Conservation (phyloP, 768 basidiomycete species). For the Sporobolomyces roseus region DNA sequence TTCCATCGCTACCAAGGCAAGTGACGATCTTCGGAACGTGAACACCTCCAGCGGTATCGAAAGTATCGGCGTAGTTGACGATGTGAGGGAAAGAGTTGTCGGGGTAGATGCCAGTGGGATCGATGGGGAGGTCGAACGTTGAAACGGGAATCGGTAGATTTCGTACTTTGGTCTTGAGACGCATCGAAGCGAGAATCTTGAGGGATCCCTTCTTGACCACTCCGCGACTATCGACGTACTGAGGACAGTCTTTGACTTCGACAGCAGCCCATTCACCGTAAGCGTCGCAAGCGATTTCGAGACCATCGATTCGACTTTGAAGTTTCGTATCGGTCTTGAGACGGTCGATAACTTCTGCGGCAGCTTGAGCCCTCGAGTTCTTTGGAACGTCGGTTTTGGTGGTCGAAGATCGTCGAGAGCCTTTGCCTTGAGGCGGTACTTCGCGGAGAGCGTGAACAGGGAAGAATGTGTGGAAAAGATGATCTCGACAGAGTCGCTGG, state of each 20-base stretch:
- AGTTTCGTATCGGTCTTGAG: constrained; percentile 6
- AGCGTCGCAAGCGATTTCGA: constrained; percentile 38
- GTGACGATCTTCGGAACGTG: constrained; percentile 74
- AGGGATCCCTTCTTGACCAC: constrained; percentile 9
- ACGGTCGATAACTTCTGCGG: constrained; percentile 34
- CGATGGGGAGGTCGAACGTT: constrained; percentile 67
- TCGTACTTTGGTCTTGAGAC: constrained; percentile 55
- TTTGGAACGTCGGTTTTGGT: constrained; percentile 1
- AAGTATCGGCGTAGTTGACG: constrained; percentile 59
- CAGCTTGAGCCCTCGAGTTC: constrained; percentile 37
- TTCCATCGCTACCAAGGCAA: constrained; percentile 67
- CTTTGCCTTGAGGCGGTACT: constrained; percentile 2
- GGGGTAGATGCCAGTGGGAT: constrained; percentile 65
- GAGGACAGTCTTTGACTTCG: background rate
- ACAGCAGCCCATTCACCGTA: constrained; percentile 43
- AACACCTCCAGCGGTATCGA: constrained; percentile 67
- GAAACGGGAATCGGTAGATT: constrained; percentile 73
- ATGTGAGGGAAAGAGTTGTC: constrained; percentile 62
- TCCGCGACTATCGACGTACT: background rate
- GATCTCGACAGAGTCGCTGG: constrained; percentile 71
- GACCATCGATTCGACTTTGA: constrained; percentile 12
- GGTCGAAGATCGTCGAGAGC: constrained; percentile 26
- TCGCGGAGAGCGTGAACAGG: constrained; percentile 70
- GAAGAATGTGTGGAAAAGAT: constrained; percentile 90
- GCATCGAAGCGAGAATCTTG: constrained; percentile 4